Base-by-base conservation (phyloP, 2,329 filamentous ascomycete species). In the Hymenoscyphus scutula region DNA sequence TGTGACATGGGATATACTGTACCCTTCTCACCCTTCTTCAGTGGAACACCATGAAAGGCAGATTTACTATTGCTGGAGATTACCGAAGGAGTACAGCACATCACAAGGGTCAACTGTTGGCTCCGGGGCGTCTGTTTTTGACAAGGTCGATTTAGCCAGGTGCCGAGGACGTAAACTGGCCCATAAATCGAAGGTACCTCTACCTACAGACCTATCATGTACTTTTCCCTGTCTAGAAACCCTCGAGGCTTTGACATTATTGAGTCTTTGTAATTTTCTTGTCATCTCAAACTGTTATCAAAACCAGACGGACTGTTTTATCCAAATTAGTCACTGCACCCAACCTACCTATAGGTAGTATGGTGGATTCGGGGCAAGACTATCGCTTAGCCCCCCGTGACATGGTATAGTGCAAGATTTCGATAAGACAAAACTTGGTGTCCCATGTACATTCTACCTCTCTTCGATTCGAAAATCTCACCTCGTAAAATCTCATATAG, bases 141-240 rank as follows among this genome's bases (percentile, higher is more conserved):
- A 58, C 58, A 19, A 54, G 58, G 45, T 53, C 48, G 29, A 27
- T 32, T 61, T 64, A 64, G 59, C 62, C 62, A 64, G 57, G 13
- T 64, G 29, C 59, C 62, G 62, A 64, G 56, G 23, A 19, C 53
- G 23, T 27, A 34, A 25, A 62, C 45, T 60, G 62, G 59, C 27
- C 54, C 17, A 30, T 53, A 48, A 30, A 34, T 30, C 15, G 59
- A 25, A 54, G 19, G 5, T 56, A 29, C 30, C 48, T 38, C 11
- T 60, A 23, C 30, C 32, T 38, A 37, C 23, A 19, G 25, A 38
- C 59, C 59, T 61, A 61, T 61, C 38, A 56, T 41, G 15, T 38
- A 23, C 38, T 25, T 10, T 15, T 48, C 27, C 53, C 38, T 37
- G 5, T 29, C 37, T 13, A 29, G 27, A 45, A 45, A 41, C 34